Conservation (phyloP, 164 flowering plant species). For the Taxillus chinensis region DNA sequence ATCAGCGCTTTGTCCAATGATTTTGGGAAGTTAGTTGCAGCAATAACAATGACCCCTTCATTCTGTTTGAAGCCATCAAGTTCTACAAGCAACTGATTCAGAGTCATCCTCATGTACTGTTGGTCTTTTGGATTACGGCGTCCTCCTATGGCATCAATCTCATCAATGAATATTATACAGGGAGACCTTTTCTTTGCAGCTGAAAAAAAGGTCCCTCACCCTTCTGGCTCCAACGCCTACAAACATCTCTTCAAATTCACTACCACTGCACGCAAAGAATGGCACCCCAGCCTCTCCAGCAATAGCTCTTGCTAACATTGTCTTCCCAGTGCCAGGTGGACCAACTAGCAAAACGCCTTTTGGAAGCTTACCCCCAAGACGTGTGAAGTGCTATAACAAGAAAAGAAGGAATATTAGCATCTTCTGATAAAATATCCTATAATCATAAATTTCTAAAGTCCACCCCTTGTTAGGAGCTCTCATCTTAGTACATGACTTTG, state of each 20-base stretch:
- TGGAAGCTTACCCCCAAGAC: constrained; percentile 96
- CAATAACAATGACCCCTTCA: constrained; percentile 95
- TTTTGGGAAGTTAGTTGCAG: constrained; percentile 95
- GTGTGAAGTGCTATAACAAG: constrained; percentile 73
- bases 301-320: constrained; percentile 98
- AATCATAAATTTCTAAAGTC: too few relatives aligned
- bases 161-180: constrained; percentile 85
- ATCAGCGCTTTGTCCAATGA: constrained; percentile 92
- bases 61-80: constrained; percentile 97
- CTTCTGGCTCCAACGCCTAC: constrained; percentile 98
- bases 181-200: constrained; percentile 92
- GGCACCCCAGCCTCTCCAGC: constrained; percentile 99
- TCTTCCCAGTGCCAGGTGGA: constrained; percentile 97
- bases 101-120: constrained; percentile 96
- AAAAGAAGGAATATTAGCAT: not conserved
- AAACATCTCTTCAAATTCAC: constrained; percentile 99
- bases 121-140: constrained; percentile 92
- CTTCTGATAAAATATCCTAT: too few relatives aligned
- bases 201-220: constrained; percentile 81
- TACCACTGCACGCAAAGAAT: constrained; percentile 94
- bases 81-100: constrained; percentile 94
- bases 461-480: too few relatives aligned
- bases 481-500: too few relatives aligned
- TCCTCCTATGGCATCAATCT: constrained; percentile 95
- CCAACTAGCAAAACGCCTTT: constrained; percentile 97